phyloP scores from a whole-genome alignment of 2,329 filamentous ascomycete genomes.

The Paraphoma sp. region DNA sequence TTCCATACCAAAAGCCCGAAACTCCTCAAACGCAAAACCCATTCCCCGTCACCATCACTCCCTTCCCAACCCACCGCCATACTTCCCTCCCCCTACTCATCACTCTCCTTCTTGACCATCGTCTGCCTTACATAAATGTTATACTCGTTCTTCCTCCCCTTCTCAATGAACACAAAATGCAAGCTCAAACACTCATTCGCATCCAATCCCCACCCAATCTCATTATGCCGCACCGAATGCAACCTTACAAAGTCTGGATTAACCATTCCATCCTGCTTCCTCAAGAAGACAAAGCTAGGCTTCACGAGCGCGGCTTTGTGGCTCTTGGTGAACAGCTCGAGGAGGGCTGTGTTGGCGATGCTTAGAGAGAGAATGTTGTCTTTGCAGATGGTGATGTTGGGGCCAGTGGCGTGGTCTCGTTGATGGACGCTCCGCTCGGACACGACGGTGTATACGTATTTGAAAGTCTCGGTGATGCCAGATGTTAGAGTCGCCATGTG shows the following conservation, averaged over 20 bases:
- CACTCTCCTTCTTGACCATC: background rate
- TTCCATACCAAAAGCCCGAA: too few relatives aligned
- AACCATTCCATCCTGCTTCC: background rate
- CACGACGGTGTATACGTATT: background rate
- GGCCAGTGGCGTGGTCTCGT: background rate
- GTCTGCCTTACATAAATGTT: conserved; percentile 2
- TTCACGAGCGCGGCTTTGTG: background rate
- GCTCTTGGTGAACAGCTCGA: background rate
- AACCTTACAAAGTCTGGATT: conserved; percentile 1
- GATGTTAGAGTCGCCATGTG: background rate
- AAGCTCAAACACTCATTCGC: conserved; percentile 6
- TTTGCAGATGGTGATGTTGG: background rate
- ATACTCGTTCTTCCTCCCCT: background rate
- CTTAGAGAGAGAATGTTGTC: background rate
- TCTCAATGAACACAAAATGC: background rate
- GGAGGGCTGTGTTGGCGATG: background rate
- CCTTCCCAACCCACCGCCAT: too few relatives aligned
- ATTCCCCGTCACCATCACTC: too few relatives aligned
- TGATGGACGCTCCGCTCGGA: background rate
- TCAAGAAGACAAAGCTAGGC: background rate
- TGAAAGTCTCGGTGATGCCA: background rate
- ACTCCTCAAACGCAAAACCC: too few relatives aligned
- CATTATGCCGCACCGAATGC: conserved; percentile 5
- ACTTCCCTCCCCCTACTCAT: too few relatives aligned
- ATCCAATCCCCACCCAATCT: conserved; percentile 15